Base-by-base conservation (phyloP, 2,329 filamentous ascomycete genomes). In the Teratosphaeria viscida region DNA sequence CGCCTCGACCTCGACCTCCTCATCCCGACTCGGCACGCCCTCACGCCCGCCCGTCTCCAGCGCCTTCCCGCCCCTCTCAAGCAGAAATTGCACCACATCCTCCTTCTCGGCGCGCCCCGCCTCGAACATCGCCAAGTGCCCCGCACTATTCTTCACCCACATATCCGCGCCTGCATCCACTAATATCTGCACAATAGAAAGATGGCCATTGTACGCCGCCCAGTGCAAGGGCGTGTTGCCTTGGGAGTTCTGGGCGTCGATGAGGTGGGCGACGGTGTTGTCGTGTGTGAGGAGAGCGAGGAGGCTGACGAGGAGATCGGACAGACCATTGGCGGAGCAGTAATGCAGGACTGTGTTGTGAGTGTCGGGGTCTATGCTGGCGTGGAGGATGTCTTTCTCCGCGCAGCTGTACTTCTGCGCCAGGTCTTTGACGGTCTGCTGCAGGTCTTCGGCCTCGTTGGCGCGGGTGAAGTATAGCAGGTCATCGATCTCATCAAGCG, bases 151-250 rank as follows among this genome's bases (percentile, higher is more conserved):
- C 69, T 86, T 86, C 35, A 90, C 77, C 11, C 85, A 85, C 4
- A 91, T 85, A 60, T 90, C 87, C 1, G 91, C 91, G 2, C 90
- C 91, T 2, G 84, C 79, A 53, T 85, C 84, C 1, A 96, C 79
- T 12, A 99, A 81, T 0, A 85, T 76, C 77, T 92, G 89, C 6
- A 96, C 90, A 3, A 85, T 83, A 5, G 86, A 83, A 2, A 97
- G 77, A 69, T 96, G 92, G 1, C 92, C 92, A 58, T 95, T 94
- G 59, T 96, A 78, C 0, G 90, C 89, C 0, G 92, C 92, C 92
- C 92, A 97, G 76, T 99, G 94, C 60, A 99, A 79, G 0, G 90
- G 84, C 0, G 92, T 96, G 77, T 96, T 97, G 53, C 91, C 92
- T 54, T 88, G 87, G 62, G 85, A 79, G 70, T 99, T 99, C 62